Base-by-base conservation (phyloP, 371 early-diverging fungal species). In the Mucor sp. region DNA sequence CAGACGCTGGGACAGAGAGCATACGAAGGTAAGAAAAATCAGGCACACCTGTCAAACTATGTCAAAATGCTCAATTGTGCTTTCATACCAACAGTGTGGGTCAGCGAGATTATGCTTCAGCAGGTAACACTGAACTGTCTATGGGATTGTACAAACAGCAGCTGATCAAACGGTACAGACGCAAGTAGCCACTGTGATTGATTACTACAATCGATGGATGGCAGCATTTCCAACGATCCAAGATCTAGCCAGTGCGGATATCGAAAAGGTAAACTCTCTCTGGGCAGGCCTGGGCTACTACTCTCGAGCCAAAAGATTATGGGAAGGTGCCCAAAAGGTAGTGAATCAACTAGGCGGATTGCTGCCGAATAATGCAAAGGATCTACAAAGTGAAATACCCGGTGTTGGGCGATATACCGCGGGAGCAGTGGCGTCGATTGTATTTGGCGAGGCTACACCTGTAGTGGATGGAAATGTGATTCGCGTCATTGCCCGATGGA, bases 231-330 rank as follows among this genome's bases (percentile, higher is more conserved):
- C 95, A 3, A 93, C 94, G 2, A 79, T 95, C 3, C 62, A 65
- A 14, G 87, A 81, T 39, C 79, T 95, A 14, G 92, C 93, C 6
- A 76, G 74, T 14, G 92, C 94, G 12, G 83, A 85, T 53, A 70
- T 87, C 4, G 93, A 92, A 77, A 84, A 87, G 27, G 92, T 94
- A 6, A 87, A 90, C 67, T 78, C 85, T 6, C 67, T 88, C 0
- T 95, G 95, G 95, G 81, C 91, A 11, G 94, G 95, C 6, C 83
- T 95, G 11, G 95, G 95, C 0, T 95, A 95, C 69, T 94, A 94
- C 64, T 89, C 90, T 6, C 82, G 95, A 28, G 95, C 91, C 1
- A 71, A 75, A 55, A 79, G 94, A 62, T 74, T 95, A 59, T 89
- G 87, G 71, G 87, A 90, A 67, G 92, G 85, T 2, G 92, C 95